Conservation (phyloP, 169 alveolate species). For the Cystoisospora suis region DNA sequence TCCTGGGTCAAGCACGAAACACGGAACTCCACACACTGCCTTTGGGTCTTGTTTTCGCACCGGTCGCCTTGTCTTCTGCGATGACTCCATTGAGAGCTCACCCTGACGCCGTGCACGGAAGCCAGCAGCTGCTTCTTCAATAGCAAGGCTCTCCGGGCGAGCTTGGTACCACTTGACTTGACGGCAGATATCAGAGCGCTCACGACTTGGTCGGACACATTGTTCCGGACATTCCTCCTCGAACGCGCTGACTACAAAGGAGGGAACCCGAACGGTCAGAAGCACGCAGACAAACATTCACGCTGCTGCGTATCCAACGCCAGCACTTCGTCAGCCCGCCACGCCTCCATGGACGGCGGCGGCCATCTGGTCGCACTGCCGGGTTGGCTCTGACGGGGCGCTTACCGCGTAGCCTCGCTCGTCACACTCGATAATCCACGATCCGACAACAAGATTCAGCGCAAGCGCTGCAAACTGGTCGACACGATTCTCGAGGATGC, state of each 20-base stretch:
- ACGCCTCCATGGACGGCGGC: too few relatives aligned
- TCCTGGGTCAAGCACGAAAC: too few relatives aligned
- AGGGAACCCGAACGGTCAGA: neutral
- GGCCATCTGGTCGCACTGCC: too few relatives aligned
- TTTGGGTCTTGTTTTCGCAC: too few relatives aligned
- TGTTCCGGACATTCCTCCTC: neutral
- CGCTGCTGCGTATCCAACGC: neutral
- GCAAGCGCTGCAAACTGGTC: neutral
- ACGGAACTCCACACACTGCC: too few relatives aligned
- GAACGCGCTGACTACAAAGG: neutral
- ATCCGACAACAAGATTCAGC: slow-evolving; percentile 25
- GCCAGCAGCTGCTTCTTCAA: slow-evolving; percentile 15
- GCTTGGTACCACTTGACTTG: neutral
- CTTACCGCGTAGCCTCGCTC: slow-evolving; percentile 22
- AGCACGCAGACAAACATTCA: neutral
- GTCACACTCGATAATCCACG: neutral
- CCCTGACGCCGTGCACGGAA: neutral
- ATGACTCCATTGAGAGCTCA: neutral
- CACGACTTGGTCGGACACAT: neutral
- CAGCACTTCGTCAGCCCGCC: too few relatives aligned
- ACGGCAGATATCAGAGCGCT: slow-evolving; percentile 10
- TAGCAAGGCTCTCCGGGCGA: slow-evolving; percentile 1
- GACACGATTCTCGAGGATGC: neutral
- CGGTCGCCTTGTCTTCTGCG: too few relatives aligned
- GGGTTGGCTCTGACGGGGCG: too few relatives aligned